Conservation (phyloP, 129 eudicot species). For the Flaveria trinervia region DNA sequence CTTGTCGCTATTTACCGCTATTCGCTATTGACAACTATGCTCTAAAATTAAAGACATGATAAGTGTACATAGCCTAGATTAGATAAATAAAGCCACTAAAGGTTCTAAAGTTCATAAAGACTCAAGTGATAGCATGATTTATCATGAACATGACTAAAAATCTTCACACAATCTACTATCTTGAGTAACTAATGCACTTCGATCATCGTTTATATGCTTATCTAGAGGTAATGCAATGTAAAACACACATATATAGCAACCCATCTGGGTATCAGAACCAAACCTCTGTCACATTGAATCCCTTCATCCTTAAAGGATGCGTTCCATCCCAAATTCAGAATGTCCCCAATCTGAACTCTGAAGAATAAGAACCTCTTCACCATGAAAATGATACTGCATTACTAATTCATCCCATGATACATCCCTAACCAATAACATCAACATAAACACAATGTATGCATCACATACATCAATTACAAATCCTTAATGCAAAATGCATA, state of each 20-base stretch:
- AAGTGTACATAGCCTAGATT: too few relatives aligned
- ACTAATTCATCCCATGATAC: constrained; percentile 10
- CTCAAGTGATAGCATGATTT: too few relatives aligned
- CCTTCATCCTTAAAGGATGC: constrained; percentile 12
- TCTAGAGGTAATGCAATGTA: not conserved
- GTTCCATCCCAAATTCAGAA: not conserved
- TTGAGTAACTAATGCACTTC: not conserved
- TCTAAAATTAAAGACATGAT: too few relatives aligned
- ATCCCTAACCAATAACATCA: constrained; percentile 21
- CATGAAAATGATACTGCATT: constrained; percentile 20
- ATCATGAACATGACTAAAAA: too few relatives aligned
- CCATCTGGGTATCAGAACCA: constrained; percentile 34
- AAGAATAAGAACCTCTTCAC: constrained; percentile 20
- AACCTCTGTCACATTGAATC: constrained; percentile 25
- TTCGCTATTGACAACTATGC: too few relatives aligned
- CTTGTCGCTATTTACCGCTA: too few relatives aligned
- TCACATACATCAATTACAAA: not conserved
- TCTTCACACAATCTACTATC: not conserved
- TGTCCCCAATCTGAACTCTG: constrained; percentile 28
- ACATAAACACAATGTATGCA: constrained; percentile 15
- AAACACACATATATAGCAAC: not conserved
- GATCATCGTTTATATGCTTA: not conserved
- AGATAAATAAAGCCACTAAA: too few relatives aligned
- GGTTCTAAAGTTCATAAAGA: too few relatives aligned
- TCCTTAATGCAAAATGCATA: not conserved